phyloP scores from a whole-genome alignment of 2,329 filamentous ascomycete genomes.

The Aurifilum marmelostoma region DNA sequence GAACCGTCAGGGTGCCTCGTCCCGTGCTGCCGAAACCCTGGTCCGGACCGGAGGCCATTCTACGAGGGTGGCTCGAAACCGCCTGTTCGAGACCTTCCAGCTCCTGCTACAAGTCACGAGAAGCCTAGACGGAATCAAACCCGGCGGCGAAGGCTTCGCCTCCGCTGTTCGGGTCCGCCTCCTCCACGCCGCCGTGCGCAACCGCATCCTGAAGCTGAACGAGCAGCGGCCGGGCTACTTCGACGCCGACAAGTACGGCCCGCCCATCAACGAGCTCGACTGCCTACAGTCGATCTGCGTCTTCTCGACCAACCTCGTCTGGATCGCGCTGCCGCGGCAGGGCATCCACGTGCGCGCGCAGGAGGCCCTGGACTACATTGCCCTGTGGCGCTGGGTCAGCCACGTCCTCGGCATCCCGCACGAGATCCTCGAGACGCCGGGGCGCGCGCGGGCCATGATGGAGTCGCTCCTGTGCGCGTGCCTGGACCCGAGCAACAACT shows the following conservation, averaged over 20 bases:
- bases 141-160: conserved; percentile 63
- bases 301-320: conserved; percentile 66
- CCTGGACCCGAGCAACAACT: conserved; percentile 40
- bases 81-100: conserved; percentile 54
- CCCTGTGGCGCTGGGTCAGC: conserved; percentile 50
- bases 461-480: conserved; percentile 42
- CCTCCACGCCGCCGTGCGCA: conserved; percentile 66
- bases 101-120: conserved; percentile 60
- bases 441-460: conserved; percentile 38
- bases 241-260: conserved; percentile 58
- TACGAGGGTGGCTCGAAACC: conserved; percentile 59
- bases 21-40: conserved; percentile 58
- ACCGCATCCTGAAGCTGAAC: conserved; percentile 62
- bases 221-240: conserved; percentile 61
- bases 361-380: conserved; percentile 66
- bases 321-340: conserved; percentile 64
- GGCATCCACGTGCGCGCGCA: conserved; percentile 61
- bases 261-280: conserved; percentile 69
- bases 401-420: conserved; percentile 38
- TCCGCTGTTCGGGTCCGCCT: conserved; percentile 67
- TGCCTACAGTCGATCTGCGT: conserved; percentile 65
- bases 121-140: conserved; percentile 60
- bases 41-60: conserved; percentile 69
- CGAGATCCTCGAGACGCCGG: conserved; percentile 33
- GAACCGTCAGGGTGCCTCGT: conserved; percentile 55